Evolutionary conservation across 129 eudicot genomes (phyloP), one percentile per base, ranked within the genome.

Genomic region (Chrysanthemum seticuspe): DNA sequence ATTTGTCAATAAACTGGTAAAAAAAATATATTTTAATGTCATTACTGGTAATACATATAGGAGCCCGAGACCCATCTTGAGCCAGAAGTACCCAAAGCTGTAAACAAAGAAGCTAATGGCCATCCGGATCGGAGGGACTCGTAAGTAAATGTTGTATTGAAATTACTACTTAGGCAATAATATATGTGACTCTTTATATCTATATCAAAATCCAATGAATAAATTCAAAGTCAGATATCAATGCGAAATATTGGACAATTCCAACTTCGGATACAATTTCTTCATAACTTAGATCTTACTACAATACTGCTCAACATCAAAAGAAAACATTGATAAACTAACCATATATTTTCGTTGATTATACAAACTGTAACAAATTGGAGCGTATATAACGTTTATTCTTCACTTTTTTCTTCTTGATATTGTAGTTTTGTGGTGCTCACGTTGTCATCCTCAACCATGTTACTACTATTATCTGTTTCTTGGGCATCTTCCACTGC

Each of bases 401-500:
- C 80, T 48, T 78, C 83, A 11, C 13, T 78, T 61, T 44, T 67
- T 34, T 77, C 62, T 62, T 80, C 44, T 34, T 34, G 44, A 34
- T 34, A 34, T 83, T 21, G 79, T 60, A 21, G 44, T 50, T 18
- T 0, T 5, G 21, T 19, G 21, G 52, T 64, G 18, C 45, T 47
- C 58, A 10, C 49, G 5, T 71, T 8, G 18, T 84, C 79, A 62
- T 67, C 81, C 49, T 80, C 77, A 40, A 75, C 83, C 48, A 72
- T 36, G 48, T 64, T 63, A 25, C 62, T 65, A 64, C 13, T 64
- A 12, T 52, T 52, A 58, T 66, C 84, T 1, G 83, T 62, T 55
- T 79, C 84, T 77, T 87, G 84, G 27, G 36, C 84, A 62, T 74
- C 74, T 15, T 75, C 76, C 8, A 59, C 59, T n/a, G 44, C 78